Conservation (phyloP, 331 rosid species). For the Malus hybrid region DNA sequence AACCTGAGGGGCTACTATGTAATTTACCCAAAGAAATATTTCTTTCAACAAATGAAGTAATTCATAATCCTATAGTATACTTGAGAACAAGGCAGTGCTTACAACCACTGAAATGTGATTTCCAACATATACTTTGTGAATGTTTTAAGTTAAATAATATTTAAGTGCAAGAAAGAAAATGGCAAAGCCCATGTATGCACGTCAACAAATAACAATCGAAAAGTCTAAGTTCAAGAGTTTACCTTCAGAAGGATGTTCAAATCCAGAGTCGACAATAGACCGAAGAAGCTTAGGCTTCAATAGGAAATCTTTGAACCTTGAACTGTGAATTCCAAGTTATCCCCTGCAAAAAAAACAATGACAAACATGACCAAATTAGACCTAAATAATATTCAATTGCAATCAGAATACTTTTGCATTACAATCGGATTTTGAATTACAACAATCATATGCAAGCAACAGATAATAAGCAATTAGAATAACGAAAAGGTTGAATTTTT, state of each 20-base stretch:
- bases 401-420: not conserved
- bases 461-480: not conserved
- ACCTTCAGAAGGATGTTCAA: constrained; percentile 99
- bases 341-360: constrained; percentile 51
- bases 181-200: no score
- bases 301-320: constrained; percentile 98
- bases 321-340: constrained; percentile 96
- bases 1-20: no score
- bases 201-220: not conserved
- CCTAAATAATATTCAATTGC: not conserved
- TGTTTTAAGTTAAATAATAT: no score
- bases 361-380: not conserved
- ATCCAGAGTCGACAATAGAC: constrained; percentile 94
- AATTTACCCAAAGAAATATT: no score
- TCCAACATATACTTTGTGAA: no score
- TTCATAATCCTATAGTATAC: no score
- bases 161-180: no score
- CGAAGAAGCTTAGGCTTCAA: constrained; percentile 98
- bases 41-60: no score
- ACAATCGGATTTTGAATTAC: not conserved
- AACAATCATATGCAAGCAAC: not conserved
- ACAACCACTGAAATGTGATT: no score
- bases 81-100: no score
- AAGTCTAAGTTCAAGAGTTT: constrained; percentile 10
- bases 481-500: not conserved